Conservation (phyloP, 345 rosid genomes). For the Lepidium didymum region DNA sequence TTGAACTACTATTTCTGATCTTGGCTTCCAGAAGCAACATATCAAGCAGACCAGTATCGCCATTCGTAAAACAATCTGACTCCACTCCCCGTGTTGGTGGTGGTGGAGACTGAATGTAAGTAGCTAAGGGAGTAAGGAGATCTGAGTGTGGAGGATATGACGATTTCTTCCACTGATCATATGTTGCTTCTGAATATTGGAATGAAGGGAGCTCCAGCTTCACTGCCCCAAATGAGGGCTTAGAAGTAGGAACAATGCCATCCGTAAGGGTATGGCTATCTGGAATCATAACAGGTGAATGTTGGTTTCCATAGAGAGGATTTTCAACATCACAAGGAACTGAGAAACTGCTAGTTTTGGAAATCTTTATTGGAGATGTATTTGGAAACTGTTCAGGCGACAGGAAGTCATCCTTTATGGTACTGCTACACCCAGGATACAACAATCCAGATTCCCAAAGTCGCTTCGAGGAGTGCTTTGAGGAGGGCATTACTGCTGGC, state of each 20-base stretch:
- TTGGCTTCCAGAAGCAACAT: conserved; percentile 79
- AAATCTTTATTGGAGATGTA: conserved; percentile 32
- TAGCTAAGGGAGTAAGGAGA: conserved; percentile 47
- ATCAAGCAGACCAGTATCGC: conserved; percentile 84
- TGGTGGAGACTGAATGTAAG: conserved; percentile 70
- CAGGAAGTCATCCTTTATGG: conserved; percentile 40
- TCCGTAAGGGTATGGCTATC: conserved; percentile 68
- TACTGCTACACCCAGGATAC: conserved; percentile 37
- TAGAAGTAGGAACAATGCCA: conserved; percentile 83
- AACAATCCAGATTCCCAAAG: conserved; percentile 46
- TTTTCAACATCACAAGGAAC: conserved; percentile 46
- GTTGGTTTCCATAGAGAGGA: conserved; percentile 36
- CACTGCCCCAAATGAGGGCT: conserved; percentile 55
- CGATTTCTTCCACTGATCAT: conserved; percentile 57
- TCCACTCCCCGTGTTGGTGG: conserved; percentile 38
- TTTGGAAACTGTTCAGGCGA: conserved; percentile 45
- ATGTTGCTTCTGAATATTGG: conserved; percentile 79
- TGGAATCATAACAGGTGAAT: conserved; percentile 43
- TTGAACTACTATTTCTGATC: conserved; percentile 46
- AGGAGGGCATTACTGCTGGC: conserved; percentile 39
- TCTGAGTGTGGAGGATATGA: conserved; percentile 41
- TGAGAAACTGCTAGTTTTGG: conserved; percentile 37
- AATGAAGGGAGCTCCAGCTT: conserved; percentile 99
- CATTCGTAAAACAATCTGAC: conserved; percentile 42
- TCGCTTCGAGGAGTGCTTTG: conserved; percentile 55